phyloP scores from a whole-genome alignment of 2,329 filamentous ascomycete genomes.

The Aspergillus pseudotamarii region DNA sequence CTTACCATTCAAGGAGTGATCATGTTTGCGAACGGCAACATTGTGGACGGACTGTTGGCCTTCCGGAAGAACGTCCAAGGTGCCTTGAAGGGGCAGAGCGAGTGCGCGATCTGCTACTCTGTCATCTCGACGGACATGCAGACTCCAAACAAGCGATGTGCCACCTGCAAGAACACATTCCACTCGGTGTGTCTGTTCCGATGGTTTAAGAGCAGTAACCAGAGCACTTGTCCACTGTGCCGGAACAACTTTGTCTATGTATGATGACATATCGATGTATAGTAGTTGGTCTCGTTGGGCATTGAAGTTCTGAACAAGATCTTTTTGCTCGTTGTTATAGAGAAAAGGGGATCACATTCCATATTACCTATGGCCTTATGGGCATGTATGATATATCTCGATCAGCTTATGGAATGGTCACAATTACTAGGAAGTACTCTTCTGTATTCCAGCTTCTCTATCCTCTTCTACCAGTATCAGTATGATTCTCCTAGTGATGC shows the following conservation, averaged over 20 bases:
- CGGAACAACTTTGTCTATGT: conserved; percentile 72
- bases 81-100: conserved; percentile 86
- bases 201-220: conserved; percentile 94
- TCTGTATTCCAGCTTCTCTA: not conserved
- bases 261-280: conserved; percentile 8
- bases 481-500: not conserved
- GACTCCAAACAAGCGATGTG: conserved; percentile 87
- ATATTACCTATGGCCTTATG: not conserved
- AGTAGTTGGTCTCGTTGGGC: not conserved
- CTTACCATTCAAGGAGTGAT: conserved; percentile 88
- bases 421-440: not conserved
- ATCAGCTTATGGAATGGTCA: not conserved
- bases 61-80: conserved; percentile 87
- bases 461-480: not conserved
- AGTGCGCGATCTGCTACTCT: conserved; percentile 96
- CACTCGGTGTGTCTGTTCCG: conserved; percentile 88
- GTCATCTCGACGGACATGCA: conserved; percentile 88
- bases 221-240: conserved; percentile 89
- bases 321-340: not conserved
- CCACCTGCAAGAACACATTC: conserved; percentile 92
- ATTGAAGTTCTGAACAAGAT: not conserved
- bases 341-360: not conserved
- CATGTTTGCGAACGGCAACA: conserved; percentile 84
- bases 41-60: conserved; percentile 82
- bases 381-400: not conserved